Evolutionary conservation across 805 yeast species (phyloP).

Genomic region (Torulaspora gathmanii): DNA sequence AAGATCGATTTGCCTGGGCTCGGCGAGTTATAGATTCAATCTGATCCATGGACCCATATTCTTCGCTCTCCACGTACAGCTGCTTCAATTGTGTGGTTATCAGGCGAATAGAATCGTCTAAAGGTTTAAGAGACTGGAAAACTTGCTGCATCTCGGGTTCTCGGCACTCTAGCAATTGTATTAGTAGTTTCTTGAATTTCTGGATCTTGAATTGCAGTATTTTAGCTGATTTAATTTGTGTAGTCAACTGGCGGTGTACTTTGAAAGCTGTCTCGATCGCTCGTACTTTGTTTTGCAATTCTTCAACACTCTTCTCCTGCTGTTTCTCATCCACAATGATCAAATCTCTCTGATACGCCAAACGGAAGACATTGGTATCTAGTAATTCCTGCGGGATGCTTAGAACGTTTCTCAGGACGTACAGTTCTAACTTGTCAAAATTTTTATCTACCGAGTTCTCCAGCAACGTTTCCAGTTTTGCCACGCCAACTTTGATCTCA

Average conservation of each 20-base stretch:
- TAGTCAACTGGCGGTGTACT: conserved; percentile 17
- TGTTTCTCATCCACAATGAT: conserved; percentile 18
- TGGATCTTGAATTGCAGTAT: conserved; percentile 23
- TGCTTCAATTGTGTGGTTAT: conserved; percentile 25
- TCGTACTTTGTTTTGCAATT: conserved; percentile 20
- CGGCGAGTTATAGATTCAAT: conserved; percentile 8
- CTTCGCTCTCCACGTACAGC: conserved; percentile 27
- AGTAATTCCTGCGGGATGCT: conserved; percentile 63
- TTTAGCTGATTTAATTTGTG: conserved; percentile 18
- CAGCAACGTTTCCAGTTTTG: conserved; percentile 67
- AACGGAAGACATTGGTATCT: conserved; percentile 58
- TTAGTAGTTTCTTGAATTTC: conserved; percentile 18
- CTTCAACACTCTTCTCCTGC: conserved; percentile 9
- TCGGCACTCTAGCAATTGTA: conserved; percentile 12
- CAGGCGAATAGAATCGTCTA: conserved; percentile 29
- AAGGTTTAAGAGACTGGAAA: conserved; percentile 24
- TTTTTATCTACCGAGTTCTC: conserved; percentile 74
- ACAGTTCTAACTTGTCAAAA: conserved; percentile 82
- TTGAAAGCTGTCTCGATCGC: conserved; percentile 22
- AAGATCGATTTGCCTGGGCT: background rate
- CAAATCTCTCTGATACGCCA: conserved; percentile 65
- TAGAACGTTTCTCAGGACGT: conserved; percentile 71
- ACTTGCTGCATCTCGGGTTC: conserved; percentile 14
- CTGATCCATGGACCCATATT: conserved; percentile 25
- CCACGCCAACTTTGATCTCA: conserved; percentile 74